Evolutionary conservation across 768 basidiomycete species (phyloP).

Genomic region (Xerocomellus amylosporus): DNA sequence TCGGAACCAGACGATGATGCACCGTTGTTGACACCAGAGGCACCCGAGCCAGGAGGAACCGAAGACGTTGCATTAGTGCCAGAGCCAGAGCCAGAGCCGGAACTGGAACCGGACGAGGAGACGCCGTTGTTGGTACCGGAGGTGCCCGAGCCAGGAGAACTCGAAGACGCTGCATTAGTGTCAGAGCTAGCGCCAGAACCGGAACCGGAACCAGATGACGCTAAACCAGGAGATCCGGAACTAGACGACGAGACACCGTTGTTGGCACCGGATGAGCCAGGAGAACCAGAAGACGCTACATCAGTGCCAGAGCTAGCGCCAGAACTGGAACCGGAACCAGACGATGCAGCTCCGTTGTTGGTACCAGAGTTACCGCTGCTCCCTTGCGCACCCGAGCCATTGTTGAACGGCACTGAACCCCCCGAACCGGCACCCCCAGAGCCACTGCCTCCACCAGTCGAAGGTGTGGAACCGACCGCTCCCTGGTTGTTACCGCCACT

Average conservation of each 20-base stretch:
- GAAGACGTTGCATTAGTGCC: not conserved
- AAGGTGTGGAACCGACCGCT: not conserved
- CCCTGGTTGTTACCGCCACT: not conserved
- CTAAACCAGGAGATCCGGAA: not conserved
- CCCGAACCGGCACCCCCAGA: not conserved
- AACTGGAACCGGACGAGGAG: not conserved
- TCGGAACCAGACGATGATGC: not conserved
- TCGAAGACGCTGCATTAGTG: not conserved
- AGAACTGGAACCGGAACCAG: not conserved
- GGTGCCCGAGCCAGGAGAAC: not conserved
- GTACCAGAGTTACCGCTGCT: not conserved
- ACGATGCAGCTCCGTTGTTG: not conserved
- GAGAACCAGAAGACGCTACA: not conserved
- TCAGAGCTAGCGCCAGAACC: not conserved
- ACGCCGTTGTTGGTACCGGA: not conserved
- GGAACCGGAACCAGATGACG: not conserved
- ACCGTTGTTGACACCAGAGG: not conserved
- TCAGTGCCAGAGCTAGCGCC: not conserved
- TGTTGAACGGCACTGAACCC: not conserved
- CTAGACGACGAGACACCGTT: not conserved
- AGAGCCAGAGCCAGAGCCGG: not conserved
- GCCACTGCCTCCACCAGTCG: not conserved
- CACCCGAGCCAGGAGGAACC: not conserved
- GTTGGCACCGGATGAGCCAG: not conserved
- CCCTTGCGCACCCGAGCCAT: not conserved